These are phyloP conservation scores for Colletotrichum caudatum DNA, from an alignment of 2,329 filamentous ascomycete genomes.

Conservation along the genomic window DNA sequence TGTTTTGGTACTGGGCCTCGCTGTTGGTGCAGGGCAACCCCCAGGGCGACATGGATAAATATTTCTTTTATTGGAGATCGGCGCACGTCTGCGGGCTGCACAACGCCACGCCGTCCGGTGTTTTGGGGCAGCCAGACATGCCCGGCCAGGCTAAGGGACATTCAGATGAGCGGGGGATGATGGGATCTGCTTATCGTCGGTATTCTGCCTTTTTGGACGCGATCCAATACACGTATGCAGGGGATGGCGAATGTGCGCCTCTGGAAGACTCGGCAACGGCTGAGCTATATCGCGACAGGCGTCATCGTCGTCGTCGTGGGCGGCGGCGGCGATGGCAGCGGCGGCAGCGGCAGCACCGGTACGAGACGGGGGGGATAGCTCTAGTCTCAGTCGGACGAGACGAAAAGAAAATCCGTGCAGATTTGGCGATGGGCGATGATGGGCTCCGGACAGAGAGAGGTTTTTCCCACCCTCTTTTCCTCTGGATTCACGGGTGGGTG, in stretches of 20 bases:
- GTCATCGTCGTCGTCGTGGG: background rate
- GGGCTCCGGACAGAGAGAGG: background rate
- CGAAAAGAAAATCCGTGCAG: no score
- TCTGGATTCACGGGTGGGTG: background rate
- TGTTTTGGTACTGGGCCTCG: background rate
- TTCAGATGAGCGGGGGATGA: background rate
- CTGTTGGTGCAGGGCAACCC: background rate
- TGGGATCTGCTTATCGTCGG: background rate
- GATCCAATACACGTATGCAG: background rate
- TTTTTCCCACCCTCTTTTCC: background rate
- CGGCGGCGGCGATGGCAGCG: background rate
- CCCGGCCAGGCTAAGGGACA: constrained; percentile 6
- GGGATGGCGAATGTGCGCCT: background rate
- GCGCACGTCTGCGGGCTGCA: constrained; percentile 18
- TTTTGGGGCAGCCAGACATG: constrained; percentile 17
- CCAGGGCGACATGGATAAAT: constrained; percentile 4
- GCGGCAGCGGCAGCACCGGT: background rate
- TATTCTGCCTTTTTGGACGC: background rate
- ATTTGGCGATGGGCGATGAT: background rate
- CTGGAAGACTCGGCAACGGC: constrained; percentile 6
- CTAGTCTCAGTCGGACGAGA: no score
- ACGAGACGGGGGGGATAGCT: background rate
- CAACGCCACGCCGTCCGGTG: constrained; percentile 28
- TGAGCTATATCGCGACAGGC: background rate
- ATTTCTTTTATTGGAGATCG: constrained; percentile 27